Base-by-base conservation (phyloP, 1,284 basidiomycete species). In the Cryptococcus jaspeensis region DNA sequence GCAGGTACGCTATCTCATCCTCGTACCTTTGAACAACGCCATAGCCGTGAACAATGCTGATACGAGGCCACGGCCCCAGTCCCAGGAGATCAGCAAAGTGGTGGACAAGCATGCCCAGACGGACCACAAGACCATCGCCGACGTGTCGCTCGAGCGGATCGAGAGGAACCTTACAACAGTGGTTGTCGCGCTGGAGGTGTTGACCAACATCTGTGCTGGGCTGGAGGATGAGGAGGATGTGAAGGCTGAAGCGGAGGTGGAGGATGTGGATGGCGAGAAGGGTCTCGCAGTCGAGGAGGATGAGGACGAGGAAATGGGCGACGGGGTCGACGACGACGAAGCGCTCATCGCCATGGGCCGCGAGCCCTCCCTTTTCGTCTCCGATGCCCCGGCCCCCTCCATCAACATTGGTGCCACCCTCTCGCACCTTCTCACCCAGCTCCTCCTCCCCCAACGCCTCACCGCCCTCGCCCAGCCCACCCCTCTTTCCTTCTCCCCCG, bases 201-300 rank as follows among this genome's bases (percentile, higher is more conserved):
- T 95, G 62, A 93, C 90, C 0, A 87, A 87, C 35, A 81, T 84
- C n/a, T 94, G 90, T 70, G 91, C 90, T n/a, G 89, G 87, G 11
- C 77, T 94, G 67, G 84, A 85, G 99, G 70, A 47, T 80, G 73
- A 72, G 42, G 66, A 59, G 8, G 68, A 50, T 4, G 59, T 22
- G 4, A 41, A 28, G 23, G 59, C 52, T 39, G 84, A 56, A 74
- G 80, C 43, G 70, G 67, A 35, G 13, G 66, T 64, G 11, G 71
- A 65, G 23, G 73, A 71, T 41, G 73, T 71, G 52, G 58, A 49
- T 25, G 57, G 42, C 50, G 37, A 50, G 39, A 41, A 32, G 28
- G 11, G 15, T n/a, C 23, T 36, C 71, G 55, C 54, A 67, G 67
- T 36, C 72, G 71, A 25, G 32, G 55, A 79, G 56, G 74, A 74